These are phyloP conservation scores for Oryza longistaminata DNA, from an alignment of 176 grass and related monocot genomes.

Conservation along the genomic window DNA sequence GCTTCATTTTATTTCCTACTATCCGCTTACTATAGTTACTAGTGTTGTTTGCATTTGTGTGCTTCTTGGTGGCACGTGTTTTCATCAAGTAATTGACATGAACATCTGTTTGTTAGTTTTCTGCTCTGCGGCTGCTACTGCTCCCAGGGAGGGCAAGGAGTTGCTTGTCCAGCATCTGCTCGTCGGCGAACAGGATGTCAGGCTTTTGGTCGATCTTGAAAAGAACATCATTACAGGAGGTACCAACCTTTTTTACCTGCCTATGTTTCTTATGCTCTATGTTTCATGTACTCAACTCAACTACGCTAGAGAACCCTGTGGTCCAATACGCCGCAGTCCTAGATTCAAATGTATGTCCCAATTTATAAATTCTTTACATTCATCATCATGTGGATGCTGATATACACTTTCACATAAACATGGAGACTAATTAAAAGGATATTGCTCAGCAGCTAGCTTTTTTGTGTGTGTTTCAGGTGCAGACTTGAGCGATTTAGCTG, in stretches of 20 bases:
- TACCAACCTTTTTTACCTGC: conserved; percentile 16
- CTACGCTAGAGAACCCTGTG: not conserved
- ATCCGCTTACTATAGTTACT: not conserved
- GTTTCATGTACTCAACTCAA: not conserved
- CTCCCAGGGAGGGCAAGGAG: conserved; percentile 72
- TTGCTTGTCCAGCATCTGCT: conserved; percentile 92
- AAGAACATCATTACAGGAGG: conserved; percentile 71
- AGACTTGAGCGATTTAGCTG: conserved; percentile 92
- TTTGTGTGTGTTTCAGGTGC: conserved; percentile 48
- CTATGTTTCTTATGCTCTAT: not conserved
- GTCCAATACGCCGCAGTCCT: not conserved
- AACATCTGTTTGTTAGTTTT: conserved; percentile 47
- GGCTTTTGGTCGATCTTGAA: conserved; percentile 79
- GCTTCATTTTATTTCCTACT: not conserved
- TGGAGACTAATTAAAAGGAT: not conserved
- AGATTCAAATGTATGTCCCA: not conserved
- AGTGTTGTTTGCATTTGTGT: not conserved
- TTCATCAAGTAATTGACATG: not conserved
- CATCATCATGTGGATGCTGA: not conserved
- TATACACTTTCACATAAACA: not conserved
- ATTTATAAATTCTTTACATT: not conserved
- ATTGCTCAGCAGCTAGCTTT: not conserved
- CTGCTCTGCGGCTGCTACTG: conserved; percentile 48
- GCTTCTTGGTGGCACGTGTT: not conserved
- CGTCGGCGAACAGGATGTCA: conserved; percentile 76